Percentiles rank a stretch among this genome's conserved stretches.
phyloP scores from a whole-genome alignment of 345 rosid species.

The Turritis glabra region DNA sequence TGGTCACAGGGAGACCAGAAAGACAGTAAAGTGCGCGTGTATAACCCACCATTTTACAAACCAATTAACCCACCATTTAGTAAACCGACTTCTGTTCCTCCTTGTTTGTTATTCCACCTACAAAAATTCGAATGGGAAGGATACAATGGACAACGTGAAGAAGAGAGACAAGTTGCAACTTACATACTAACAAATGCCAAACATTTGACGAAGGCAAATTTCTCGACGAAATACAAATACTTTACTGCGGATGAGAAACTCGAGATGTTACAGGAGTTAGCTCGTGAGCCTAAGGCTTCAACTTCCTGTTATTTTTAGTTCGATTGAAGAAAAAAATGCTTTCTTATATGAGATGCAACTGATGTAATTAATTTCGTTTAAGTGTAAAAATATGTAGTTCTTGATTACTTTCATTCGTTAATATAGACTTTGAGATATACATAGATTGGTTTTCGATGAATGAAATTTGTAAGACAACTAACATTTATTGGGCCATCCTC shows the following conservation, averaged over 20 bases:
- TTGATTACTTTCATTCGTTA: conserved; percentile 1
- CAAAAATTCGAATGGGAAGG: conserved; percentile 16
- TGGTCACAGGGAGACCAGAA: too few species aligned
- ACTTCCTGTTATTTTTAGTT: conserved; percentile 16
- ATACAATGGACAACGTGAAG: conserved; percentile 23
- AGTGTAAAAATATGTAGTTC: not conserved
- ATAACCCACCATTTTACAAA: not conserved
- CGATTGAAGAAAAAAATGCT: not conserved
- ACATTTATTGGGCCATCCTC: too few species aligned
- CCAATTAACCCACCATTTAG: not conserved
- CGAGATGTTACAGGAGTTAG: conserved; percentile 18
- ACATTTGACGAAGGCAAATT: conserved; percentile 11
- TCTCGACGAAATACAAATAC: not conserved
- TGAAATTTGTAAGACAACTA: conserved; percentile 5
- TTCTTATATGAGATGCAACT: conserved; percentile 1
- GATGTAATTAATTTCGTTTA: not conserved
- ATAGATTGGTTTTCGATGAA: not conserved
- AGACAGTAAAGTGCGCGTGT: not conserved
- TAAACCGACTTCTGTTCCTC: not conserved
- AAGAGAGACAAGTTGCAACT: conserved; percentile 26
- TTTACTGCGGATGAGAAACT: not conserved
- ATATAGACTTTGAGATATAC: not conserved
- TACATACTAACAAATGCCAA: conserved; percentile 23
- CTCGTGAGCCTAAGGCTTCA: conserved; percentile 24
- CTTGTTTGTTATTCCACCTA: conserved; percentile 7